Evolutionary conservation across 2,329 filamentous ascomycete species (phyloP).

Genomic region (Phialophora expanda): DNA sequence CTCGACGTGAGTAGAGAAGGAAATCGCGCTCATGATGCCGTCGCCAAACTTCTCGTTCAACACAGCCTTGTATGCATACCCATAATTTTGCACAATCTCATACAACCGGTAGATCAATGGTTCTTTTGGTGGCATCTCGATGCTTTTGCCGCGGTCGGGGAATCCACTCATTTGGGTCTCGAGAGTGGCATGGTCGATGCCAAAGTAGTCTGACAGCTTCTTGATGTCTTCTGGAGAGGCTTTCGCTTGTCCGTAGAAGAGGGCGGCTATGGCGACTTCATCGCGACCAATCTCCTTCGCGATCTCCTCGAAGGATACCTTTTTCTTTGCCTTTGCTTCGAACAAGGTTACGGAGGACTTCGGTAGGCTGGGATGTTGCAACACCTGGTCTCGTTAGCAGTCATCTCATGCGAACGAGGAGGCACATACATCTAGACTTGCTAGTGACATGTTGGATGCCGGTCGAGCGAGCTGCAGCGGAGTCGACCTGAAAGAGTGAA

Average conservation of each 20-base stretch:
- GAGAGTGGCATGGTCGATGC: constrained; percentile 63
- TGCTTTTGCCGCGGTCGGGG: constrained; percentile 77
- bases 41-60: constrained; percentile 94
- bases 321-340: constrained; percentile 75
- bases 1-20: constrained; percentile 87
- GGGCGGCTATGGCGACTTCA: constrained; percentile 82
- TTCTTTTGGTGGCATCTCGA: constrained; percentile 83
- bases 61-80: constrained; percentile 92
- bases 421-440: constrained; percentile 50
- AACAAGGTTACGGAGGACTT: constrained; percentile 75
- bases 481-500: constrained; percentile 11
- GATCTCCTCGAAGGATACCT: constrained; percentile 79
- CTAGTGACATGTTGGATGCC: constrained; percentile 49
- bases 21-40: constrained; percentile 96
- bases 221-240: constrained; percentile 72
- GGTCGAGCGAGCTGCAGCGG: constrained; percentile 22
- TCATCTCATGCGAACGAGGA: constrained; percentile 36
- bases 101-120: constrained; percentile 88
- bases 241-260: constrained; percentile 88
- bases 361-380: constrained; percentile 72
- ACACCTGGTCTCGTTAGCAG: constrained; percentile 55
- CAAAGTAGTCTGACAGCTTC: constrained; percentile 70
- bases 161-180: constrained; percentile 70
- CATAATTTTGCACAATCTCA: constrained; percentile 96
- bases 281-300: constrained; percentile 73